Evolutionary conservation across 257 asterid genomes (phyloP).

Genomic region (Scutellaria baicalensis): DNA sequence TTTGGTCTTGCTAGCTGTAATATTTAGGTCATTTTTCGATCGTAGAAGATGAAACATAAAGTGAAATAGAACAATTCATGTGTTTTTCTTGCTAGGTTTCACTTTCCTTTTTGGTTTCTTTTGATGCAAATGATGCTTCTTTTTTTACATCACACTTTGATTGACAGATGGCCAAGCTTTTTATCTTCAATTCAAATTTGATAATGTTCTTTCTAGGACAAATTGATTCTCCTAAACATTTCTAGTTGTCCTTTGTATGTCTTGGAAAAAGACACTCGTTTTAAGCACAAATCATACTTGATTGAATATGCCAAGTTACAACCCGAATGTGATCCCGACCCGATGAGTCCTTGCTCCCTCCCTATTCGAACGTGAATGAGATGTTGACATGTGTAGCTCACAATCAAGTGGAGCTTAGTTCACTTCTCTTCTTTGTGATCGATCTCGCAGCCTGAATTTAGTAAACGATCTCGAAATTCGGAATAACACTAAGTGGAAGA

Average conservation of each 20-base stretch:
- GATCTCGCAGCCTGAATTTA: too few relatives aligned
- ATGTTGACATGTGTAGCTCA: neutral
- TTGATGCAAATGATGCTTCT: conserved; percentile 34
- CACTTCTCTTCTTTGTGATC: too few relatives aligned
- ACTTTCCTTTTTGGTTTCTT: too few relatives aligned
- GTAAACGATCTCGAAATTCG: neutral
- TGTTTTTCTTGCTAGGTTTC: conserved; percentile 16
- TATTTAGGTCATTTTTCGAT: neutral
- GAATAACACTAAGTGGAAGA: neutral
- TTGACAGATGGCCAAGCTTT: conserved; percentile 23
- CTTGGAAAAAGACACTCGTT: neutral
- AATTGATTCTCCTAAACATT: conserved; percentile 10
- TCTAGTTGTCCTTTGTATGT: conserved; percentile 1
- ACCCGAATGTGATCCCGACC: too few relatives aligned
- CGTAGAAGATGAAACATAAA: too few relatives aligned
- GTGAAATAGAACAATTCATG: neutral
- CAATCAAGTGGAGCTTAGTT: too few relatives aligned
- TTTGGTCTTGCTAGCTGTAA: neutral
- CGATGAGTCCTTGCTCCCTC: too few relatives aligned
- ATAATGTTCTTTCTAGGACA: conserved; percentile 4
- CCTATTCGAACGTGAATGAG: too few relatives aligned
- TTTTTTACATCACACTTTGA: conserved; percentile 27
- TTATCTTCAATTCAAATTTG: conserved; percentile 25
- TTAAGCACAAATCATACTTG: neutral
- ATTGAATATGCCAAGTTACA: neutral